A percentile compares a stretch with the other conserved stretches of the same genome.
Conservation (phyloP, 495 filamentous ascomycete species). For the Hypoxylon crocopeplum region DNA sequence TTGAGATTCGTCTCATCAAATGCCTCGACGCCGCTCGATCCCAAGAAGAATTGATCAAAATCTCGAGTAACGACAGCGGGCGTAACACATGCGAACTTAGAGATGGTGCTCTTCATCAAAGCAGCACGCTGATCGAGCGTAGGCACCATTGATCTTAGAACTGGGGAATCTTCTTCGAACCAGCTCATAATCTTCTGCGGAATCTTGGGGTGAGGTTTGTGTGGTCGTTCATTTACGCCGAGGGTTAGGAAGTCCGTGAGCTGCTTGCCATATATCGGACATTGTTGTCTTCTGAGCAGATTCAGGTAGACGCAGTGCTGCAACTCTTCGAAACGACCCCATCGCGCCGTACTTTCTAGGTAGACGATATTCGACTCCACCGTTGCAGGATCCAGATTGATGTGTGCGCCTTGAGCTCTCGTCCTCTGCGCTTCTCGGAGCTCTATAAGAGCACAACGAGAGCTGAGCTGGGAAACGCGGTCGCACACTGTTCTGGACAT, state of each 20-base stretch:
- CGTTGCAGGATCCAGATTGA: constrained; percentile 63
- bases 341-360: constrained; percentile 73
- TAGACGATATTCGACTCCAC: constrained; percentile 74
- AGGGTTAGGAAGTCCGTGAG: constrained; percentile 75
- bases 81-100: constrained; percentile 89
- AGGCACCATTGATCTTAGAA: constrained; percentile 74
- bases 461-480: constrained; percentile 67
- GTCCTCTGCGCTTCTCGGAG: constrained; percentile 68
- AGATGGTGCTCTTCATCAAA: constrained; percentile 74
- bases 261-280: constrained; percentile 79
- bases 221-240: constrained; percentile 60
- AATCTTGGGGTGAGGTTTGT: constrained; percentile 59
- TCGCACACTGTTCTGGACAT: constrained; percentile 67
- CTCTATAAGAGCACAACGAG: constrained; percentile 65
- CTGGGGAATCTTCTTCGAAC: constrained; percentile 72
- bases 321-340: constrained; percentile 77
- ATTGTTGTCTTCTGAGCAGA: constrained; percentile 77
- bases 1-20: constrained; percentile 60
- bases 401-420: constrained; percentile 66
- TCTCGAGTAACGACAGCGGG: constrained; percentile 85
- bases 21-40: constrained; percentile 62
- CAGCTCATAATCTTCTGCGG: constrained; percentile 68
- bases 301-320: constrained; percentile 83
- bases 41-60: constrained; percentile 70
- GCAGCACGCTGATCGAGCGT: constrained; percentile 75